These are phyloP conservation scores for Ustilago cynodontis DNA, from an alignment of 1,284 basidiomycete genomes.

Conservation along the genomic window DNA sequence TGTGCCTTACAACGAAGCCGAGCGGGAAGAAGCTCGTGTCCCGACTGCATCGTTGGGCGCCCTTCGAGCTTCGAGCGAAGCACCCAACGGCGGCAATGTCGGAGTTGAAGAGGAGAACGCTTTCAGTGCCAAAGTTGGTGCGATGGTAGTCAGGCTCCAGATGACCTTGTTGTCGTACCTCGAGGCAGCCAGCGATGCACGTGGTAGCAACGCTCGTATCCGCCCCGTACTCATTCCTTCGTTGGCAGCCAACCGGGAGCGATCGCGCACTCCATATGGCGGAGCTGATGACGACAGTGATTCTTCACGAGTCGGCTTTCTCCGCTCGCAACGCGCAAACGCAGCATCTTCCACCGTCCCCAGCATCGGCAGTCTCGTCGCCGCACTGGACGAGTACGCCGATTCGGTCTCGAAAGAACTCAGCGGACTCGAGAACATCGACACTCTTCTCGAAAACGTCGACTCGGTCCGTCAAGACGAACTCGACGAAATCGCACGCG, in stretches of 20 bases:
- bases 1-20: slow-evolving; percentile 79
- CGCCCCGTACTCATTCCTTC: slow-evolving; percentile 55
- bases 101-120: slow-evolving; percentile 45
- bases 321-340: slow-evolving; percentile 38
- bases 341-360: slow-evolving; percentile 73
- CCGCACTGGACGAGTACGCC: slow-evolving; percentile 76
- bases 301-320: slow-evolving; percentile 36
- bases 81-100: slow-evolving; percentile 16
- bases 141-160: slow-evolving; percentile 51
- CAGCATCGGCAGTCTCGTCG: slow-evolving; percentile 80
- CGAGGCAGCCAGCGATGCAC: slow-evolving; percentile 57
- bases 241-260: slow-evolving; percentile 46
- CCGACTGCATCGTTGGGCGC: slow-evolving; percentile 41
- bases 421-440: slow-evolving; percentile 78
- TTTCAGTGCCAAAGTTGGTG: slow-evolving; percentile 52
- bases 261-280: slow-evolving; percentile 33
- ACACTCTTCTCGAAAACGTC: slow-evolving; percentile 78
- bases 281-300: slow-evolving; percentile 27
- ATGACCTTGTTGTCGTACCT: slow-evolving; percentile 60
- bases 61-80: slow-evolving; percentile 40
- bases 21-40: slow-evolving; percentile 74
- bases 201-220: slow-evolving; percentile 29
- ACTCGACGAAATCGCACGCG: slow-evolving; percentile 74
- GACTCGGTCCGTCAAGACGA: slow-evolving; percentile 80
- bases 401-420: slow-evolving; percentile 76